Evolutionary conservation across 2,329 filamentous ascomycete species (phyloP).

Genomic region (Diplodia mutila): DNA sequence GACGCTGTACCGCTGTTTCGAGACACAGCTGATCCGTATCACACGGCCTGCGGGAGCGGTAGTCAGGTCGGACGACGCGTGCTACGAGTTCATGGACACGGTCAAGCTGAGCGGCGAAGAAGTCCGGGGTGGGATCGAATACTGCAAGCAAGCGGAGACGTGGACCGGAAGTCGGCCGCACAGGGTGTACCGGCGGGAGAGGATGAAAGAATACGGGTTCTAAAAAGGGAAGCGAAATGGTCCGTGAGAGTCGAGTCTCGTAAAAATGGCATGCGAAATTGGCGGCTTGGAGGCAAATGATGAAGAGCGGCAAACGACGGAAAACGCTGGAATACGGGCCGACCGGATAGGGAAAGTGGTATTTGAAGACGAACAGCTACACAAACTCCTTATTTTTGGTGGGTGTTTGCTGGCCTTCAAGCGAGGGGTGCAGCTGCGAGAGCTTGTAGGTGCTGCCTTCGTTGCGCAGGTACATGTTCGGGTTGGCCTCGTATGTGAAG

Average conservation of each 20-base stretch:
- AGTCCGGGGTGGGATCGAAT: background rate
- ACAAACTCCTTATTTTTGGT: conserved; percentile 6
- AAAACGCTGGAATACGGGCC: conserved; percentile 9
- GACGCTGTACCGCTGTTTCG: background rate
- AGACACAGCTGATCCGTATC: background rate
- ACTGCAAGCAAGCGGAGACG: background rate
- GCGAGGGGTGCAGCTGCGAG: conserved; percentile 16
- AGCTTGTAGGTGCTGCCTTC: conserved; percentile 11
- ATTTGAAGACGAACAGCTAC: background rate
- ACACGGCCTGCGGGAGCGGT: background rate
- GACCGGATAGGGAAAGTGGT: background rate
- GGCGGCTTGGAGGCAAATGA: background rate
- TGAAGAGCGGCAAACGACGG: background rate
- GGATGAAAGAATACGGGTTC: background rate
- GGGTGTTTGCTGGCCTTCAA: conserved; percentile 12
- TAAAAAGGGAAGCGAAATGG: background rate
- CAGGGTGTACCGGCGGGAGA: background rate
- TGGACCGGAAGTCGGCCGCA: background rate
- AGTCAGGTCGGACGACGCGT: background rate
- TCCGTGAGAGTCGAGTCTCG: conserved; percentile 7
- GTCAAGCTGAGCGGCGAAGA: background rate
- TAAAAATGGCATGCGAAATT: background rate
- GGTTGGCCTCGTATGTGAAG: background rate
- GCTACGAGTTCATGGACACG: background rate
- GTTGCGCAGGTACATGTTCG: conserved; percentile 14